Conservation (phyloP, 2,329 filamentous ascomycete species). For the Diplocarpon rosae region DNA sequence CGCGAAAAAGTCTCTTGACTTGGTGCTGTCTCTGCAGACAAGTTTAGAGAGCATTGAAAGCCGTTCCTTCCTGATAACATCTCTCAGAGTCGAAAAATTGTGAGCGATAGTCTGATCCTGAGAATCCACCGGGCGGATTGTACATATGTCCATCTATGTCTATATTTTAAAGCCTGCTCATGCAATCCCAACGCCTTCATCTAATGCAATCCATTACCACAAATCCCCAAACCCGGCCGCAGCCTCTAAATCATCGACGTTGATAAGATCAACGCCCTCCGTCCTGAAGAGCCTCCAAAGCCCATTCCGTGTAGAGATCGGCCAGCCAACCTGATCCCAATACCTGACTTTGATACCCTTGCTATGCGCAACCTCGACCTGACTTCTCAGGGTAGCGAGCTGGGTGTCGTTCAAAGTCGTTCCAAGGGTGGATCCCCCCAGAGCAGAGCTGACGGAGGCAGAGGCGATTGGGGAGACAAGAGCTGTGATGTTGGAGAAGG, state of each 20-base stretch:
- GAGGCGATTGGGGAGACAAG: constrained; percentile 35
- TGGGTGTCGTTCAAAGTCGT: constrained; percentile 37
- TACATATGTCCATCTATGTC: too few relatives aligned
- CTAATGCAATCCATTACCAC: constrained; percentile 5
- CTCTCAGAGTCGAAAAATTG: too few relatives aligned
- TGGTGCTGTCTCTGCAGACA: too few relatives aligned
- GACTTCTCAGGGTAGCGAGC: constrained; percentile 31
- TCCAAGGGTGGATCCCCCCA: constrained; percentile 37
- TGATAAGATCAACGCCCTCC: constrained; percentile 48
- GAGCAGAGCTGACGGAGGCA: constrained; percentile 39
- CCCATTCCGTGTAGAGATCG: constrained; percentile 38
- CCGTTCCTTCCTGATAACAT: too few relatives aligned
- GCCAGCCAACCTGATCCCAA: constrained; percentile 50
- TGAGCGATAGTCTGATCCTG: too few relatives aligned
- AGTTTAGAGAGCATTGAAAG: too few relatives aligned
- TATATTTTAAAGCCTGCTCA: too few relatives aligned
- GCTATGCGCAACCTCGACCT: constrained; percentile 36
- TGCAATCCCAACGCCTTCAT: too few relatives aligned
- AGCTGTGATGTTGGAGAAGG: constrained; percentile 22
- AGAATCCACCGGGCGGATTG: too few relatives aligned
- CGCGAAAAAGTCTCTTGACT: too few relatives aligned
- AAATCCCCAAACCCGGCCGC: constrained; percentile 18
- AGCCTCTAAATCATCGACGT: constrained; percentile 43
- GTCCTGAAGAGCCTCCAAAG: constrained; percentile 43
- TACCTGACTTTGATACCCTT: constrained; percentile 43